phyloP scores from a whole-genome alignment of 202 grass and related monocot species.

The Musa balbisiana region DNA sequence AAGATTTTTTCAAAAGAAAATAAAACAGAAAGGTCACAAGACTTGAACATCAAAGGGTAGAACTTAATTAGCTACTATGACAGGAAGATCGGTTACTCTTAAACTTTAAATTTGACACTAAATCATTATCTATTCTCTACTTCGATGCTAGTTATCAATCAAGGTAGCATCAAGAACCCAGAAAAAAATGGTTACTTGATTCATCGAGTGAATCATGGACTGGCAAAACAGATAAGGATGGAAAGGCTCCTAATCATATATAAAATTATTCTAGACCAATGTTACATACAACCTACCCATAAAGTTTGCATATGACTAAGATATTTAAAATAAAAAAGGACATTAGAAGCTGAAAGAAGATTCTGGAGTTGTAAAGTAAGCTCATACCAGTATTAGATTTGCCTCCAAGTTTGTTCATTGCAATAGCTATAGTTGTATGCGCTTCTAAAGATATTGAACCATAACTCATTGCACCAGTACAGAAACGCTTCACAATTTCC shows the following conservation, averaged over 20 bases:
- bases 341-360: neutral
- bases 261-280: neutral
- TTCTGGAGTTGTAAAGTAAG: neutral
- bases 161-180: neutral
- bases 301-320: neutral
- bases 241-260: neutral
- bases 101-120: too few species aligned
- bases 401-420: constrained; percentile 95
- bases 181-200: neutral
- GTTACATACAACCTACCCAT: neutral
- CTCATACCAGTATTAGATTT: constrained; percentile 98
- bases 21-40: neutral
- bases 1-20: neutral
- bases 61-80: neutral
- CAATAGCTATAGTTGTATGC: constrained; percentile 83
- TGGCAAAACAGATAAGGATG: too few species aligned
- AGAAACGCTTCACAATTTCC: constrained; percentile 90
- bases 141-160: neutral
- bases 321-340: neutral
- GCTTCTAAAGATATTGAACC: constrained; percentile 98
- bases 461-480: constrained; percentile 98
- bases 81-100: too few species aligned
- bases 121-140: too few species aligned
- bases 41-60: neutral
- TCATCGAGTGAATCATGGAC: neutral